Evolutionary conservation across 2,329 filamentous ascomycete species (phyloP).

Genomic region (Teratosphaeriaceae sp.): DNA sequence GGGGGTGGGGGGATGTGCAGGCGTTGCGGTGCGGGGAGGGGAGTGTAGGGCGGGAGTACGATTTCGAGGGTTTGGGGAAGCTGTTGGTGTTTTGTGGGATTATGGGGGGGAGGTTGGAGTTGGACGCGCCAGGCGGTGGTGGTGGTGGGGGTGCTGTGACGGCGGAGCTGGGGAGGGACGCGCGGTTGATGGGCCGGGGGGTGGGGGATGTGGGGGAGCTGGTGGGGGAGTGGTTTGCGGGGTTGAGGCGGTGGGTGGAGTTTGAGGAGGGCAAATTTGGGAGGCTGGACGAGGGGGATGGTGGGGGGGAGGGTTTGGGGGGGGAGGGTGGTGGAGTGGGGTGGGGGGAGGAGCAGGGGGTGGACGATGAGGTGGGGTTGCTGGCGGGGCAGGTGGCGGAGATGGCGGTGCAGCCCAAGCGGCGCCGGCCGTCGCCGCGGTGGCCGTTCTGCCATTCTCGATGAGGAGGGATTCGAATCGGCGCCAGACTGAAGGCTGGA

Average conservation of each 20-base stretch:
- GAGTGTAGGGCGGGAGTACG: neutral
- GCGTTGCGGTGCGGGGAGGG: neutral
- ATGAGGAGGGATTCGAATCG: too few species aligned
- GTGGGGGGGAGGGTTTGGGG: neutral
- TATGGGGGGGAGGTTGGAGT: neutral
- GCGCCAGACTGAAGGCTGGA: too few species aligned
- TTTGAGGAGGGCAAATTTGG: neutral
- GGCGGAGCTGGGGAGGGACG: neutral
- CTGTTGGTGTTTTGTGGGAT: neutral
- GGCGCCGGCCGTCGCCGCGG: too few species aligned
- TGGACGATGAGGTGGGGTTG: too few species aligned
- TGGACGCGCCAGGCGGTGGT: too few species aligned
- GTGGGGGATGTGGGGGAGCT: neutral
- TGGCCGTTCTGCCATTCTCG: too few species aligned
- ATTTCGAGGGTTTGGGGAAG: neutral
- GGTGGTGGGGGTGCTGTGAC: neutral
- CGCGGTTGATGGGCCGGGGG: neutral
- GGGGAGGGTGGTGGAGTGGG: neutral
- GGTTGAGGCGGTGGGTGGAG: neutral
- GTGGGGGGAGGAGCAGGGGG: neutral
- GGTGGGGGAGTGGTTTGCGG: conserved; percentile 1
- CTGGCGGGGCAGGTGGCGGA: too few species aligned
- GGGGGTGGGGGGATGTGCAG: neutral
- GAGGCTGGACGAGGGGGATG: neutral
- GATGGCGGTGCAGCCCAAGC: too few species aligned